A percentile compares a stretch with the other conserved stretches of the same genome.
Conservation (phyloP, 1,284 basidiomycete species). For the Microbotryomycetes sp. region DNA sequence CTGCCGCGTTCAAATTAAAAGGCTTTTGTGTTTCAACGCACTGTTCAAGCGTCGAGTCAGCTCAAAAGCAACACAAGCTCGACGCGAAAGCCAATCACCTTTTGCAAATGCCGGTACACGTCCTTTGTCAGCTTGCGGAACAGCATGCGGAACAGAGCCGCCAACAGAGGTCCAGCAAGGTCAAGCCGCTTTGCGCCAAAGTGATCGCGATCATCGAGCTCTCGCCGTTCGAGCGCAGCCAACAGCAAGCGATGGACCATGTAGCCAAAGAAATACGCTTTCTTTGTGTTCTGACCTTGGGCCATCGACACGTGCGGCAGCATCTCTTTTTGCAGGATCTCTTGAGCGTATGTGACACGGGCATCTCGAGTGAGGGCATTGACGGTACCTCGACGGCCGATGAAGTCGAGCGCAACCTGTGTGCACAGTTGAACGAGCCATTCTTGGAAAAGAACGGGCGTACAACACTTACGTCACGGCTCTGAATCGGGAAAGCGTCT, state of each 20-base stretch:
- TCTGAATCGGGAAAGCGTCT: constrained; percentile 96
- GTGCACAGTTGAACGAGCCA: background rate
- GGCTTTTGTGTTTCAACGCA: constrained; percentile 96
- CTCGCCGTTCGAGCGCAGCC: constrained; percentile 86
- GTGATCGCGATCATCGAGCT: constrained; percentile 98
- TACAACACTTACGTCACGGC: constrained; percentile 64
- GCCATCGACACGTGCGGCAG: constrained; percentile 93
- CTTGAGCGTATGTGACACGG: constrained; percentile 92
- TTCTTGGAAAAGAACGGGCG: background rate
- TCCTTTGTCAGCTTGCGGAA: constrained; percentile 96
- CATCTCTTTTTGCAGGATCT: constrained; percentile 98
- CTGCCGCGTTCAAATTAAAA: constrained; percentile 84
- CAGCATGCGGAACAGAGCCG: constrained; percentile 93
- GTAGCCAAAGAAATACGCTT: constrained; percentile 99
- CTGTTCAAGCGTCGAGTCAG: constrained; percentile 45
- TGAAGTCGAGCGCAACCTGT: constrained; percentile 82
- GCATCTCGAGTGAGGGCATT: constrained; percentile 85
- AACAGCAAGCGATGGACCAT: constrained; percentile 96
- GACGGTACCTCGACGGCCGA: constrained; percentile 94
- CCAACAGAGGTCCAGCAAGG: constrained; percentile 87
- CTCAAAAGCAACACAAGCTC: background rate
- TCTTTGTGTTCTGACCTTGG: constrained; percentile 94
- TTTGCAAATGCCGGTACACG: constrained; percentile 93
- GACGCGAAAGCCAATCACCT: constrained; percentile 49
- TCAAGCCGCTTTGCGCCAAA: constrained; percentile 98